phyloP scores from a whole-genome alignment of 106 monocot genomes.

The Platanthera guangdongensis region DNA sequence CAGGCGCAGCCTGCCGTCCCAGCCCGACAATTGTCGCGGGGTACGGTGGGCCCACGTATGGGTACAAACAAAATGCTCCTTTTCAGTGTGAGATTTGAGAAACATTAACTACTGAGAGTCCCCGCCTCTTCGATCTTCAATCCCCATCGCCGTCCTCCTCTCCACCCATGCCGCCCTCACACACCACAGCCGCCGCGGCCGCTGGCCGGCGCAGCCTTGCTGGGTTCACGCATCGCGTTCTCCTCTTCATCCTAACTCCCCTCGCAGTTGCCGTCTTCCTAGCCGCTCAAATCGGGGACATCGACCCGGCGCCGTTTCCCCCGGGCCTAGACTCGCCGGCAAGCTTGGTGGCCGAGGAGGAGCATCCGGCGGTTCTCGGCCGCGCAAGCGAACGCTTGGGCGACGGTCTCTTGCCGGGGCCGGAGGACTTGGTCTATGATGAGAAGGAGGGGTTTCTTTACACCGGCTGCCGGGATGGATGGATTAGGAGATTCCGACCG shows the following conservation, averaged over 20 bases:
- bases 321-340: conserved; percentile 14
- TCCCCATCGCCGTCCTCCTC: too few relatives aligned
- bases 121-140: too few relatives aligned
- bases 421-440: conserved; percentile 67
- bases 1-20: too few relatives aligned
- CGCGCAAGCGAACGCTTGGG: conserved; percentile 33
- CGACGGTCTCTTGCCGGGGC: conserved; percentile 34
- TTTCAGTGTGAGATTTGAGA: too few relatives aligned
- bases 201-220: not conserved
- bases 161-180: too few relatives aligned
- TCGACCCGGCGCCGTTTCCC: conserved; percentile 36
- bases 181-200: not conserved
- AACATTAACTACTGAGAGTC: too few relatives aligned
- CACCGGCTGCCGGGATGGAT: conserved; percentile 57
- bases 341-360: conserved; percentile 13
- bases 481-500: conserved; percentile 40
- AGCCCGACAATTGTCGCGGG: too few relatives aligned
- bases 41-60: too few relatives aligned
- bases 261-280: not conserved
- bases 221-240: not conserved
- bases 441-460: conserved; percentile 27
- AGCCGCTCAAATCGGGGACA: conserved; percentile 1
- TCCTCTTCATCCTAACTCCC: not conserved
- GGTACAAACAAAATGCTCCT: too few relatives aligned
- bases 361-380: conserved; percentile 9